Conservation (phyloP, 208 protist genomes). For the Leishmania martiniquensis region DNA sequence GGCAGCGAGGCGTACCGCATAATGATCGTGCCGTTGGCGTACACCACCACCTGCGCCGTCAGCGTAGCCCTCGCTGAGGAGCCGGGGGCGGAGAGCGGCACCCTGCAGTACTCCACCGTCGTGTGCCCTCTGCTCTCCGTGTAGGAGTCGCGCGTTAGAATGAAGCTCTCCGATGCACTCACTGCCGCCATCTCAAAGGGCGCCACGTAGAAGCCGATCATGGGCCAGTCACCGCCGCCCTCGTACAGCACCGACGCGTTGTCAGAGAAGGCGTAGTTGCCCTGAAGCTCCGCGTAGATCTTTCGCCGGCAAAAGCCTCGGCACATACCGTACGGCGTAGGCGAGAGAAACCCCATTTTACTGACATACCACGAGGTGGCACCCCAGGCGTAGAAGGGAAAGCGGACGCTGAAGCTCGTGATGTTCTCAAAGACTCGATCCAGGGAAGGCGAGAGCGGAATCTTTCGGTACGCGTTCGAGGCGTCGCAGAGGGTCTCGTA, state of each 20-base stretch:
- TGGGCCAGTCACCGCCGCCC: constrained; percentile 41
- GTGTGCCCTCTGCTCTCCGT: background rate
- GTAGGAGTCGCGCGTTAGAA: constrained; percentile 10
- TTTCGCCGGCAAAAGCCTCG: constrained; percentile 20
- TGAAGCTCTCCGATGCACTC: constrained; percentile 6
- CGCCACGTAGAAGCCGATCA: constrained; percentile 34
- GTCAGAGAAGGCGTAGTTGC: constrained; percentile 23
- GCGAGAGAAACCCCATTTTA: constrained; percentile 37
- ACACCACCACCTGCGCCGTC: constrained; percentile 55
- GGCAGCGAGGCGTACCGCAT: constrained; percentile 53
- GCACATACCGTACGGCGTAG: constrained; percentile 42
- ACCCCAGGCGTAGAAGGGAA: constrained; percentile 41
- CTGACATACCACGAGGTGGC: constrained; percentile 32
- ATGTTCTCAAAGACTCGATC: constrained; percentile 2
- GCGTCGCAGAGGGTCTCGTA: constrained; percentile 8
- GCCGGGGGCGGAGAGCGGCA: background rate
- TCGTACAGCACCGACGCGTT: background rate
- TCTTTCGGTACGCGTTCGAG: background rate
- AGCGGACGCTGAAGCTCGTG: background rate
- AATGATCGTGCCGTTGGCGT: constrained; percentile 44
- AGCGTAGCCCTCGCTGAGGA: background rate
- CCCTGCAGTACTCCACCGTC: constrained; percentile 25
- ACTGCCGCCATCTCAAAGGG: background rate
- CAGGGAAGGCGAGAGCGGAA: background rate
- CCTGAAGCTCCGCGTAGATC: constrained; percentile 19